Percentiles rank a stretch among this genome's conserved stretches.
Evolutionary conservation across 495 filamentous ascomycete species (phyloP).

Genomic region (Lentithecium fluviatile): DNA sequence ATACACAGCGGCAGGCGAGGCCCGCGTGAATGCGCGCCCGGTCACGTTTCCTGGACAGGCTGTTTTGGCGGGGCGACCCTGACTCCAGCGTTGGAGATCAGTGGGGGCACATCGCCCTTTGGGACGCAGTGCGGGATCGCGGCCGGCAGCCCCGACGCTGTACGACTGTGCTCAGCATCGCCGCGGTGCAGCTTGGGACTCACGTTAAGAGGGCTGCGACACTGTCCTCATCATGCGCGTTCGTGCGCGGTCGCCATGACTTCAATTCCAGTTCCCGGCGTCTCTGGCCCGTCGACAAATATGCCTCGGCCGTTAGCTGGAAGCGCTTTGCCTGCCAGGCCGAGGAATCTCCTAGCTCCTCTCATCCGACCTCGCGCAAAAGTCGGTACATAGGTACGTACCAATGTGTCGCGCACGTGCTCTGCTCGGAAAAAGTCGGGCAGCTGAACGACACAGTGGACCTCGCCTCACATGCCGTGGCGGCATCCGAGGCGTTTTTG

Average conservation of each 20-base stretch:
- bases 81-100: too few species aligned
- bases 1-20: too few species aligned
- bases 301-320: not conserved
- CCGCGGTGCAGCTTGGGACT: too few species aligned
- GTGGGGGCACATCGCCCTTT: too few species aligned
- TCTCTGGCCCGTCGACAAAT: not conserved
- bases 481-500: not conserved
- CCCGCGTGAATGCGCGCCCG: too few species aligned
- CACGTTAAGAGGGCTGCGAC: not conserved
- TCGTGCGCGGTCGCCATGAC: not conserved
- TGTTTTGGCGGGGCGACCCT: too few species aligned
- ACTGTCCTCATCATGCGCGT: not conserved
- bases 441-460: not conserved
- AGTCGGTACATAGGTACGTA: not conserved
- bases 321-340: not conserved
- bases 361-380: too few species aligned
- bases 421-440: conserved; percentile 1
- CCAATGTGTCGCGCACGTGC: not conserved
- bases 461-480: not conserved
- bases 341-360: too few species aligned
- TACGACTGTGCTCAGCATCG: too few species aligned
- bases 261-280: not conserved
- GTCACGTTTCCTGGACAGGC: too few species aligned
- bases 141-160: too few species aligned
- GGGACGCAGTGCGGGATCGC: too few species aligned